Evolutionary conservation across 2,329 filamentous ascomycete species (phyloP), one percentile per base, ranked within the genome.

Genomic region (Colletotrichum australisinense): DNA sequence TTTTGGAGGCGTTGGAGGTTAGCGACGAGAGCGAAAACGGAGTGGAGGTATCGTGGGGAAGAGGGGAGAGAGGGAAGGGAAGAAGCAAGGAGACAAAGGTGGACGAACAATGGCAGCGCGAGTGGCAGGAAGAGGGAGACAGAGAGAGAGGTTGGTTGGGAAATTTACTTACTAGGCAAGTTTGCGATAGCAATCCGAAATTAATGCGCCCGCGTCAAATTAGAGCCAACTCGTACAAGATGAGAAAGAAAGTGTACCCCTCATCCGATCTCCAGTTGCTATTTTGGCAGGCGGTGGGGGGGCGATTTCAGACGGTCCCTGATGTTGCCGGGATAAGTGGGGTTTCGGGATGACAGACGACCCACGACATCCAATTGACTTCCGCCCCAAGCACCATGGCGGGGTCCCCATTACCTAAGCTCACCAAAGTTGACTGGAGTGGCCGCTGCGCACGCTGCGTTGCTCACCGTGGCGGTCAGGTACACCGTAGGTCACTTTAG

Each of bases 261-360:
- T 73, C 71, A 70, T 73, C 71, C 67, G 67, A 73, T 73, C 35
- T 71, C 66, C 46, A 46, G 22, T 28, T 7, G 38, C 22, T 22
- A 24, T n/a, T 66, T 55, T 62, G 71, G 67, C 35, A 73, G 62
- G 71, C 71, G 71, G 71, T 73, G 26, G 65, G 60, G 30, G 24
- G 14, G 26, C 32, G 22, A 16, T 42, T 28, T 24, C 12, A 65
- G 16, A 19, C 26, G 30, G 16, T 56, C 22, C 16, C 30, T 6
- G 28, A 8, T 22, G 49, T 28, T 30, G 24, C 32, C 42, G 70
- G 28, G 55, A 38, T 38, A 63, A 42, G 46, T 24, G 49, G 59
- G 19, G 11, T 65, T 4, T 73, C 56, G 32, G 46, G 67, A 70
- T 73, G 70, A 30, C 60, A 68, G 69, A 49, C 66, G 59, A 53